These are phyloP conservation scores for Cenchrus purpureus DNA, from an alignment of 176 grass and related monocot genomes.

Conservation along the genomic window DNA sequence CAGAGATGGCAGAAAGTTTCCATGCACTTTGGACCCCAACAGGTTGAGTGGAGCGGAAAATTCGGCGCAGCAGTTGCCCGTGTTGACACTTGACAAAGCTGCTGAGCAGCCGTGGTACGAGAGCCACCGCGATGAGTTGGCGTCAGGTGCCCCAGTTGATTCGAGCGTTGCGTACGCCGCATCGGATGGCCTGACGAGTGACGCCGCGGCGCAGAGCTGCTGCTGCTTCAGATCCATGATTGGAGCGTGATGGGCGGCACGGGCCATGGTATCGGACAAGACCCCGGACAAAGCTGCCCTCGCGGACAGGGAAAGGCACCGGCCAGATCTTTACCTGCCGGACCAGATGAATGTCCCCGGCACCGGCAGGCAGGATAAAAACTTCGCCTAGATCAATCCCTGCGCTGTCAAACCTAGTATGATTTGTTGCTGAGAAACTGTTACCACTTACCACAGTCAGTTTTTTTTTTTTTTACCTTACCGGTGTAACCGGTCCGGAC, in stretches of 20 bases:
- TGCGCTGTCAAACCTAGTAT: background rate
- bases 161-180: slow-evolving; percentile 25
- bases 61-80: background rate
- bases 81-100: background rate
- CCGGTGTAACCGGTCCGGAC: too few relatives aligned
- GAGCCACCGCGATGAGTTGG: slow-evolving; percentile 23
- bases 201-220: background rate
- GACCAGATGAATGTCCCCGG: background rate
- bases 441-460: too few relatives aligned
- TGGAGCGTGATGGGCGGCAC: slow-evolving; percentile 46
- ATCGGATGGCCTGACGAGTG: background rate
- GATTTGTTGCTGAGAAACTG: background rate
- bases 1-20: background rate
- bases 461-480: too few relatives aligned
- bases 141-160: slow-evolving; percentile 14
- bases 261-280: slow-evolving; percentile 29
- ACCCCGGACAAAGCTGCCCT: slow-evolving; percentile 49
- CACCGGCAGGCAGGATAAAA: background rate
- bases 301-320: slow-evolving; percentile 1
- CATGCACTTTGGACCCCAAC: background rate
- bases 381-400: background rate
- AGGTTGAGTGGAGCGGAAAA: background rate
- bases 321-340: slow-evolving; percentile 25
- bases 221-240: slow-evolving; percentile 34
- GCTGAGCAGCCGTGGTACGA: background rate